These are phyloP conservation scores for Tricholoma terreum DNA, from an alignment of 768 basidiomycete species.

Conservation along the genomic window DNA sequence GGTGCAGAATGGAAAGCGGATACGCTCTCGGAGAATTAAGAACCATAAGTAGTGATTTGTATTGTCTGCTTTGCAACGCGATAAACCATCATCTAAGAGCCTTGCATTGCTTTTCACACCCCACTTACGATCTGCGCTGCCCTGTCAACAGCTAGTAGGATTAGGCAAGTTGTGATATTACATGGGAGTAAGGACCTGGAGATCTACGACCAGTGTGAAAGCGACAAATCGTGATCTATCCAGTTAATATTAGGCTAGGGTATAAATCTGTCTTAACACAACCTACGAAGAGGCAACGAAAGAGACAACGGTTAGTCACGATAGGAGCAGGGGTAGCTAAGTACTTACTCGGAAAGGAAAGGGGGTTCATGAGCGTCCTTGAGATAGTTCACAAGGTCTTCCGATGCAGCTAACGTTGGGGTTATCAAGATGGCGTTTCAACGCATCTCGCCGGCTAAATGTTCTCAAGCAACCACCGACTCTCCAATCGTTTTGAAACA, in stretches of 20 bases:
- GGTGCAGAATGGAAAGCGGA: conserved; percentile 70
- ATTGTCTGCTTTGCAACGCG: background rate
- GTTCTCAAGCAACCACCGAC: conserved; percentile 40
- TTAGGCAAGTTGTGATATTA: background rate
- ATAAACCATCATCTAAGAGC: background rate
- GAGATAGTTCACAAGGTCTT: conserved; percentile 14
- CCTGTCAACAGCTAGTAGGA: background rate
- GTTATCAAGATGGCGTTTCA: conserved; percentile 43
- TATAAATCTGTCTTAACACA: background rate
- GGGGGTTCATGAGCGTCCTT: background rate
- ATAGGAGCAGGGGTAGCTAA: background rate
- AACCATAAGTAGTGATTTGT: conserved; percentile 24
- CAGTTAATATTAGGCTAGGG: background rate
- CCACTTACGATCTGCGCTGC: background rate
- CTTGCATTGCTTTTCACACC: background rate
- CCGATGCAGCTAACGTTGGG: conserved; percentile 27
- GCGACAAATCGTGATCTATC: background rate
- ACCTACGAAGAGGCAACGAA: background rate
- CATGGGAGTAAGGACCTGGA: background rate
- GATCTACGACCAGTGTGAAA: background rate
- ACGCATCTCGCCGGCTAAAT: conserved; percentile 45
- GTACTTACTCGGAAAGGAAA: background rate
- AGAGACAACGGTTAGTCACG: background rate
- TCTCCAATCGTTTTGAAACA: conserved; percentile 27
- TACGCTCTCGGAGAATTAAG: conserved; percentile 59